These are phyloP conservation scores for Aethionema arabicum DNA, from an alignment of 345 rosid species.

Conservation along the genomic window DNA sequence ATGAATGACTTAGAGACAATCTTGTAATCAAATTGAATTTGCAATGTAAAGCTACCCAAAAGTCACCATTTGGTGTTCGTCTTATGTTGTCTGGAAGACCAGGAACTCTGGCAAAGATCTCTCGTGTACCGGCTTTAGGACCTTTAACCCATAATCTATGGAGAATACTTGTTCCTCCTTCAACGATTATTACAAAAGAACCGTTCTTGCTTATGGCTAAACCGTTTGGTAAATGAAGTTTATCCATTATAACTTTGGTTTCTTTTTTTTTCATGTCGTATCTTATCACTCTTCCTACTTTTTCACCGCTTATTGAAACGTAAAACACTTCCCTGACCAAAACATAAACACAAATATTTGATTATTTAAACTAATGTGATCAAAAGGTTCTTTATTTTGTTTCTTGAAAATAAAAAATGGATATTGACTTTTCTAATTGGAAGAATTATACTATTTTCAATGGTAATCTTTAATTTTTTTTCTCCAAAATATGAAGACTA, in stretches of 20 bases:
- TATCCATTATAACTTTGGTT: conserved; percentile 26
- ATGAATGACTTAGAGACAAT: conserved; percentile 28
- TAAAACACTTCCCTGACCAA: conserved; percentile 12
- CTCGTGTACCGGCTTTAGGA: conserved; percentile 34
- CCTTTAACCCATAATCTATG: conserved; percentile 45
- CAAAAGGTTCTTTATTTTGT: too few relatives aligned
- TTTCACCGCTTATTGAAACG: neutral
- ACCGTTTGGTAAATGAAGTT: conserved; percentile 59
- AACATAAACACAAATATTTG: too few relatives aligned
- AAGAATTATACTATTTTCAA: too few relatives aligned
- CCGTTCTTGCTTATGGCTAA: conserved; percentile 56
- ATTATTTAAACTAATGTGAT: too few relatives aligned
- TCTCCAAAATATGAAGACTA: too few relatives aligned
- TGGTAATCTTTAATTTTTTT: too few relatives aligned
- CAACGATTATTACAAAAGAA: conserved; percentile 47
- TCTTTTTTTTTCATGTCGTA: conserved; percentile 27
- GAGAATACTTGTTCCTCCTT: conserved; percentile 39
- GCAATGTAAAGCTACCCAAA: conserved; percentile 23
- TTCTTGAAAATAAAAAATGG: too few relatives aligned
- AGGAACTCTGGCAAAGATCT: conserved; percentile 22
- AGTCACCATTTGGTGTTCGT: conserved; percentile 17
- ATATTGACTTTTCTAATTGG: too few relatives aligned
- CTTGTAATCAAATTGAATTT: conserved; percentile 6
- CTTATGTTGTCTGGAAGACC: conserved; percentile 27
- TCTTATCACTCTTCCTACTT: conserved; percentile 27